phyloP scores from a whole-genome alignment of 192 early-diverging fungal genomes.

The Coemansia sp. region DNA sequence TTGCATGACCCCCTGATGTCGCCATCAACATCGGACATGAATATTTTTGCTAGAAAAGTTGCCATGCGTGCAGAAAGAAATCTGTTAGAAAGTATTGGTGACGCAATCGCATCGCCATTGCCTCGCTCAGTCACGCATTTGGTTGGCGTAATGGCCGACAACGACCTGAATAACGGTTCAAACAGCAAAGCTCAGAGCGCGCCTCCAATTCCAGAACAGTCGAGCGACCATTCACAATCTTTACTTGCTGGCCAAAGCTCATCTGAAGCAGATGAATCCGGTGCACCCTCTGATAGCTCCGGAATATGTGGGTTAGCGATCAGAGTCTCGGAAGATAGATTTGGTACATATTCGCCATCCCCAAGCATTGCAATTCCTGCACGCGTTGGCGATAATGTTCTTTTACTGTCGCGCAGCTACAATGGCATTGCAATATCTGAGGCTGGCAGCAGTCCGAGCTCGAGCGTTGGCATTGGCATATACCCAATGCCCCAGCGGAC shows the following conservation, averaged over 20 bases:
- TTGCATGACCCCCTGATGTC: no score
- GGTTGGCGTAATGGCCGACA: conserved; percentile 27
- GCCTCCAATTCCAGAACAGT: neutral
- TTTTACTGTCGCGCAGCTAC: conserved; percentile 9
- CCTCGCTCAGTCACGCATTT: conserved; percentile 38
- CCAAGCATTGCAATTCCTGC: conserved; percentile 7
- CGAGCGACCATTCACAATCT: neutral
- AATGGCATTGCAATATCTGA: conserved; percentile 9
- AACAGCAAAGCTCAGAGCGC: neutral
- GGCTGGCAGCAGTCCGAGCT: conserved; percentile 7
- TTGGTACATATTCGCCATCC: neutral
- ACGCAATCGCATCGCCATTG: conserved; percentile 40
- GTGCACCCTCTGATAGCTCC: neutral
- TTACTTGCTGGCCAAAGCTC: neutral
- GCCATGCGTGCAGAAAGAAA: conserved; percentile 16
- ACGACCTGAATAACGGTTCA: conserved; percentile 1
- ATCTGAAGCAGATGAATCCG: neutral
- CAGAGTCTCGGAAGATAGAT: neutral
- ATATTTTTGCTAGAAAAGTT: conserved; percentile 8
- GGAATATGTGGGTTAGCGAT: conserved; percentile 7
- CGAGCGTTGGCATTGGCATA: neutral
- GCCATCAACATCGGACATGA: conserved; percentile 25
- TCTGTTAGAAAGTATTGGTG: conserved; percentile 30
- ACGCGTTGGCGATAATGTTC: conserved; percentile 8
- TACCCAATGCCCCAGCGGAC: conserved; percentile 11